Base-by-base conservation (phyloP, 1,284 basidiomycete species). In the Papiliotrema flavescens region DNA sequence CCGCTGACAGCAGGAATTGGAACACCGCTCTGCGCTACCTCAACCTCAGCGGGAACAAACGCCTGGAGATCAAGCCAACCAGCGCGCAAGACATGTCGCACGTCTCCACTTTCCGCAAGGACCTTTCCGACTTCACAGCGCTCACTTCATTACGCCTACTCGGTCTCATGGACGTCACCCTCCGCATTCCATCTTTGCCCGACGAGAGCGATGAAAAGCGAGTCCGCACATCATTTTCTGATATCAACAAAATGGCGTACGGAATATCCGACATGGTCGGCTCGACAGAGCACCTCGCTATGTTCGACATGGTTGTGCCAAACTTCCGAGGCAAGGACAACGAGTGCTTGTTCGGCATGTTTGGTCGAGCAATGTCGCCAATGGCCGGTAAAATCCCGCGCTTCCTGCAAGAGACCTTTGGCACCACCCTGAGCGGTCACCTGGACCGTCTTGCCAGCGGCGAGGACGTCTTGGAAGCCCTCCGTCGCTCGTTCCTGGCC, bases 81-180 rank as follows among this genome's bases (percentile, higher is more conserved):
- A 73, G 71, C 55, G 75, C 74, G 50, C 78, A 77, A 56, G 78
- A 79, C 42, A 71, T 77, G 63, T 68, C 72, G 22, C 63, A 72
- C 32, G 71, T 71, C 6, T 68, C 74, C 37, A 67, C 73, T 49
- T 70, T 67, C 61, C 61, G 81, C 51, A 71, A 75, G 57, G 75
- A 77, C 57, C 81, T 95, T 20, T 88, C 90, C 15, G 90, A 93
- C 64, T 98, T 98, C 74, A 86, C 86, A n/a, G 84, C 84, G 7
- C 81, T 98, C 34, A 82, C 81, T 1, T 85, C 90, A 63, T 80
- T 99, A 42, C 87, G 88, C 36, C 85, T 96, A 20, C 82, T 99
- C 2, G 95, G 96, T 39, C 82, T 99, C 36, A 99, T 98, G 89
- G 96, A 98, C 73, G 92, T 98, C 57, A 98, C 94, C 3, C 87